Percentiles rank a stretch among this genome's conserved stretches.
Conservation (phyloP, 1,284 basidiomycete species). For the Gomphus sp. region DNA sequence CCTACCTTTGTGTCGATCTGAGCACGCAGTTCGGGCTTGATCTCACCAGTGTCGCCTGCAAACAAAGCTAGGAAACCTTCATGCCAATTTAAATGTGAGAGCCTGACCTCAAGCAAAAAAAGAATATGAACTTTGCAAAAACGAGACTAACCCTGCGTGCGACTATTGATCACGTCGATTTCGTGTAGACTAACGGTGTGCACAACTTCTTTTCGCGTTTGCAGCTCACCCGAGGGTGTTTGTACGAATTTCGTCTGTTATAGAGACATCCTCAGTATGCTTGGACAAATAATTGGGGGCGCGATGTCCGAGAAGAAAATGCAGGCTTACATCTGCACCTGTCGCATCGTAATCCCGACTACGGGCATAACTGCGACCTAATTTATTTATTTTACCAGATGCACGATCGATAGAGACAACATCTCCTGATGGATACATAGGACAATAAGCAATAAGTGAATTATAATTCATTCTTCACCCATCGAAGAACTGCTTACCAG, state of each 20-base stretch:
- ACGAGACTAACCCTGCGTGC: slow-evolving; percentile 63
- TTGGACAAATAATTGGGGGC: not conserved
- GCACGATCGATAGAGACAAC: slow-evolving; percentile 97
- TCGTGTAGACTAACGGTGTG: slow-evolving; percentile 98
- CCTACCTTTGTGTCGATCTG: slow-evolving; percentile 97
- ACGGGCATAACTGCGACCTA: slow-evolving; percentile 91
- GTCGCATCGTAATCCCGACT: slow-evolving; percentile 98
- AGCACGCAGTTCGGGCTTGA: slow-evolving; percentile 93
- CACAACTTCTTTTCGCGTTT: slow-evolving; percentile 93
- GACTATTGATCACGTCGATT: slow-evolving; percentile 98
- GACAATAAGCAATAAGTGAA: not conserved
- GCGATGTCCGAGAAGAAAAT: not conserved
- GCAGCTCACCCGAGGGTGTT: slow-evolving; percentile 96
- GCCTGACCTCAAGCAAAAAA: not conserved
- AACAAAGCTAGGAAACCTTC: slow-evolving; percentile 65
- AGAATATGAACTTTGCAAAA: too few species aligned
- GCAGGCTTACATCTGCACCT: slow-evolving; percentile 79
- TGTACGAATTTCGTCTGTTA: slow-evolving; percentile 91
- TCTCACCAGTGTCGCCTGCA: slow-evolving; percentile 94
- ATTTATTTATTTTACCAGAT: slow-evolving; percentile 93
- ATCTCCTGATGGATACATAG: slow-evolving; percentile 46
- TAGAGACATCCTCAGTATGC: not conserved
- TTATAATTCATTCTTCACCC: not conserved
- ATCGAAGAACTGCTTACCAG: slow-evolving; percentile 21
- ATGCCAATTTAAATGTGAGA: not conserved